These are phyloP conservation scores for Alternaria sp. DNA, from an alignment of 2,329 filamentous ascomycete genomes.

Conservation along the genomic window DNA sequence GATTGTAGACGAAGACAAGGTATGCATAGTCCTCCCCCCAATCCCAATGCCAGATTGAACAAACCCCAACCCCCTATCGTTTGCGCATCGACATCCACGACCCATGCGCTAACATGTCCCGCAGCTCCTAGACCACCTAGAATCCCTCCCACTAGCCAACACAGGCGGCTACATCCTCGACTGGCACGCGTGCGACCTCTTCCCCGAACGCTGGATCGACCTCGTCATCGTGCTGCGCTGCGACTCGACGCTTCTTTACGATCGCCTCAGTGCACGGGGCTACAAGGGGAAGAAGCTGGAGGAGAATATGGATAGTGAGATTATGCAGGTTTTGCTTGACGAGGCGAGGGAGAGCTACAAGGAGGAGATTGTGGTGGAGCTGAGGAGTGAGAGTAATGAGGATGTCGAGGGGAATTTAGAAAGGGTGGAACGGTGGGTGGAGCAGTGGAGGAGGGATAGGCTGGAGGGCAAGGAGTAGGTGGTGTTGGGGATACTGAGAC, in stretches of 20 bases:
- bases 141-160: conserved; percentile 71
- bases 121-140: conserved; percentile 85
- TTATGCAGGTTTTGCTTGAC: conserved; percentile 92
- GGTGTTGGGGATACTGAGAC: neutral
- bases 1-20: conserved; percentile 97
- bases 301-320: conserved; percentile 96
- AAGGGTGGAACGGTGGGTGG: conserved; percentile 81
- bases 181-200: conserved; percentile 97
- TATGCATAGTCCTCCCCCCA: conserved; percentile 46
- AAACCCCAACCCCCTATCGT: neutral
- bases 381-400: conserved; percentile 82
- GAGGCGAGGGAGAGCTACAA: conserved; percentile 90
- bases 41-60: neutral
- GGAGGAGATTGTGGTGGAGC: conserved; percentile 85
- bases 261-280: conserved; percentile 78
- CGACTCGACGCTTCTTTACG: conserved; percentile 81
- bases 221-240: conserved; percentile 90
- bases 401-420: conserved; percentile 91
- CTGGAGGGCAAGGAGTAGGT: conserved; percentile 38
- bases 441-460: conserved; percentile 79
- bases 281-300: conserved; percentile 89
- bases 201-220: conserved; percentile 93
- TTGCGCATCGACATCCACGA: neutral
- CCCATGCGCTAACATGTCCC: neutral
- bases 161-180: conserved; percentile 89